Percentiles rank a stretch among this genome's conserved stretches.
Conservation (phyloP, 2,329 filamentous ascomycete species). For the Penicillium vulpinum region DNA sequence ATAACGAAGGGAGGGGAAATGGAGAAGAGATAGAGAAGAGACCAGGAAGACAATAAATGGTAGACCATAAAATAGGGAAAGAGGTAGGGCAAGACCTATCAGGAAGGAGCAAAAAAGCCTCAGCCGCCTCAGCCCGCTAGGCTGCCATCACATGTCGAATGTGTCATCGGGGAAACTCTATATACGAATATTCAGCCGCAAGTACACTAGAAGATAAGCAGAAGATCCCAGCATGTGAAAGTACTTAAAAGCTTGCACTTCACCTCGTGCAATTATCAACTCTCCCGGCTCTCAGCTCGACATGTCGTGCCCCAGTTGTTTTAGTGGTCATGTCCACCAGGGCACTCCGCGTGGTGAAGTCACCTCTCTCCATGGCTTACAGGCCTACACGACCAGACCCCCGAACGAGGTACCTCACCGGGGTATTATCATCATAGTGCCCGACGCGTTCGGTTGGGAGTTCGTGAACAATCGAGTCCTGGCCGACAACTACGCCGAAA, state of each 20-base stretch:
- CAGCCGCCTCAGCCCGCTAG: too few species aligned
- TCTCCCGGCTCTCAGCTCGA: background rate
- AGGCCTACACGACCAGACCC: background rate
- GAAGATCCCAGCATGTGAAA: too few species aligned
- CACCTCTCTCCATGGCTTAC: background rate
- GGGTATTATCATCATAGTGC: conserved; percentile 55
- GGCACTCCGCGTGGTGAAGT: conserved; percentile 2
- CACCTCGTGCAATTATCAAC: background rate
- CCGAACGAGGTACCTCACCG: conserved; percentile 12
- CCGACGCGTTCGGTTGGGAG: conserved; percentile 58
- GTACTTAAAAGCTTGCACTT: background rate
- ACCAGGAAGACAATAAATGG: too few species aligned
- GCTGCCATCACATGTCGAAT: too few species aligned
- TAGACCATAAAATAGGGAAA: too few species aligned
- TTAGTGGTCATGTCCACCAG: background rate
- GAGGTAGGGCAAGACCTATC: too few species aligned
- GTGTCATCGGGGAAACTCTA: too few species aligned
- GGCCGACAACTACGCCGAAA: conserved; percentile 56
- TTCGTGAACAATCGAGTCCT: conserved; percentile 56
- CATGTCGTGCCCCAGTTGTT: conserved; percentile 1
- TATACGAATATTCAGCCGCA: too few species aligned
- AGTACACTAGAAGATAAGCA: too few species aligned
- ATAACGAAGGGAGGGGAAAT: too few species aligned
- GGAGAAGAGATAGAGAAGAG: too few species aligned
- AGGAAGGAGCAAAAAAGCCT: too few species aligned